Evolutionary conservation across 495 filamentous ascomycete genomes (phyloP).

Genomic region (Staphylotrichum longicolle): DNA sequence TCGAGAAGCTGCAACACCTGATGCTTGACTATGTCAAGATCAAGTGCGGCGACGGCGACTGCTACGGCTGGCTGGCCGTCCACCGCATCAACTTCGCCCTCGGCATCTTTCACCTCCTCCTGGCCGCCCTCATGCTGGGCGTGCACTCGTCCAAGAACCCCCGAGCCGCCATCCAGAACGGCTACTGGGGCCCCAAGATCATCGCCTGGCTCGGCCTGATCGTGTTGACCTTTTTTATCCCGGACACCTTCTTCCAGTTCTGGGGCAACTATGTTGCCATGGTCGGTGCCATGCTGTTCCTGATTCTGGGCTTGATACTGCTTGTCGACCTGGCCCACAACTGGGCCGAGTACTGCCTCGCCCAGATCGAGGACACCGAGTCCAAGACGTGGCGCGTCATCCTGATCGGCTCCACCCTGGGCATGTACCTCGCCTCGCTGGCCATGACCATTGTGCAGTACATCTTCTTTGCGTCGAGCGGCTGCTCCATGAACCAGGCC

Average conservation of each 20-base stretch:
- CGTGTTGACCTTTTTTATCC: conserved; percentile 91
- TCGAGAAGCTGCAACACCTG: conserved; percentile 88
- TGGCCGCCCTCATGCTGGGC: conserved; percentile 80
- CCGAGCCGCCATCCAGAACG: conserved; percentile 88
- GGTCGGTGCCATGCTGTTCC: conserved; percentile 86
- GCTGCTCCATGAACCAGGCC: conserved; percentile 92
- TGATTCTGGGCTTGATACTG: conserved; percentile 87
- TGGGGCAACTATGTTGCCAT: conserved; percentile 95
- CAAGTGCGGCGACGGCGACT: conserved; percentile 83
- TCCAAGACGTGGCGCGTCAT: conserved; percentile 79
- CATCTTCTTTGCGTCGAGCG: conserved; percentile 82
- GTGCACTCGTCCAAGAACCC: conserved; percentile 84
- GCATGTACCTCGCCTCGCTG: conserved; percentile 87
- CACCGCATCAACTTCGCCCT: conserved; percentile 97
- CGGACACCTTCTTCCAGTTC: conserved; percentile 89
- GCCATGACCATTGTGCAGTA: conserved; percentile 97
- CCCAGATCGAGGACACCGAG: conserved; percentile 87
- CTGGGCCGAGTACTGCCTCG: conserved; percentile 95
- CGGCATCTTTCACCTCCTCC: conserved; percentile 84
- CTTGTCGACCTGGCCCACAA: conserved; percentile 93
- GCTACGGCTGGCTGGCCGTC: conserved; percentile 92
- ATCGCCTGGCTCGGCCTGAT: conserved; percentile 83
- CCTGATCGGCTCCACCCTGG: conserved; percentile 85
- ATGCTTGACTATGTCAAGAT: conserved; percentile 95
- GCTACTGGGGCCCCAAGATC: conserved; percentile 79